These are phyloP conservation scores for Tulasnella sp. DNA, from an alignment of 768 basidiomycete species.

Conservation along the genomic window DNA sequence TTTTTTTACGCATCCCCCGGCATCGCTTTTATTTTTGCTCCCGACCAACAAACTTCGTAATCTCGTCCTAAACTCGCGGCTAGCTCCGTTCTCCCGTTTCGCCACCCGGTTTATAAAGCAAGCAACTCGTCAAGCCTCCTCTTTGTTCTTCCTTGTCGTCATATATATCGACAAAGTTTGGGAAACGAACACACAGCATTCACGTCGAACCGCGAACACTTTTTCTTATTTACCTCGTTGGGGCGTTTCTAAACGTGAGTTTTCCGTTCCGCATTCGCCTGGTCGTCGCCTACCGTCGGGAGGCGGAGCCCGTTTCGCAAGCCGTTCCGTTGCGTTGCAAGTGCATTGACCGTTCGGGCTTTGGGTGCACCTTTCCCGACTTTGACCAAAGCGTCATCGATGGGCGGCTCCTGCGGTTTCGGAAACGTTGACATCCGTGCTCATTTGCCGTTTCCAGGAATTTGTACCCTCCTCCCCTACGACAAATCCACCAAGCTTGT, in stretches of 20 bases:
- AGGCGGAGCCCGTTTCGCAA: neutral
- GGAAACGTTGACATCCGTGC: neutral
- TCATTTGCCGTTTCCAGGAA: neutral
- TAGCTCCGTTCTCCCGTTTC: neutral
- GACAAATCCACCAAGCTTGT: neutral
- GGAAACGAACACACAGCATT: neutral
- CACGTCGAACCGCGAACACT: no score
- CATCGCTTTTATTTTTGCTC: neutral
- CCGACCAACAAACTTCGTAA: neutral
- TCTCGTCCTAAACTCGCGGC: neutral
- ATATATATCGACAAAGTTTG: neutral
- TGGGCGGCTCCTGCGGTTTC: neutral
- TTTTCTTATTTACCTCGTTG: neutral
- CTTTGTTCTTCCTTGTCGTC: neutral
- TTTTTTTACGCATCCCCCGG: neutral
- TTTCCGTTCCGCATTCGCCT: neutral
- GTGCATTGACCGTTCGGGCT: no score
- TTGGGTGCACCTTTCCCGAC: neutral
- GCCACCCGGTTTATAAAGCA: no score
- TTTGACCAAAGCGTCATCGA: neutral
- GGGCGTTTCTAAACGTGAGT: neutral
- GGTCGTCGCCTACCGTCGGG: neutral
- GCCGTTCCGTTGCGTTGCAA: neutral
- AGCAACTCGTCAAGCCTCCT: neutral
- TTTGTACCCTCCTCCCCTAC: neutral